Evolutionary conservation across 768 basidiomycete species (phyloP), one percentile per base, ranked within the genome.

Genomic region (Suillus fuscotomentosus): DNA sequence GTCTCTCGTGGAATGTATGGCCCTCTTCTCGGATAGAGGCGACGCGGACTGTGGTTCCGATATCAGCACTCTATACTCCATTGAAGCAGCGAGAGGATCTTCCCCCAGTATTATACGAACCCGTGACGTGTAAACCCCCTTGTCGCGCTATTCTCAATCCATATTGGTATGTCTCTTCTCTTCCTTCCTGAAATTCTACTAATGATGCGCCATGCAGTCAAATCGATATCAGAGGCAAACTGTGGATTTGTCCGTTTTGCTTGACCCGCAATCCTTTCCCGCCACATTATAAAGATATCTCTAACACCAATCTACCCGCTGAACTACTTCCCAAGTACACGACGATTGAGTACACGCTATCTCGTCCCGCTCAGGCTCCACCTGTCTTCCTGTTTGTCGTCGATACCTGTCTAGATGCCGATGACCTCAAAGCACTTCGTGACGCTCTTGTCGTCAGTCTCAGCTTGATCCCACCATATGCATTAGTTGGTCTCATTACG

Each of bases 201-300:
- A 51, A 22, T 65, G 51, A 54, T 41, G 34, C 64, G 10, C 31
- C 51, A 34, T 72, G 27, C 74, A 99, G 97, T 76, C 97, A 98
- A 83, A 96, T 99, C 72, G 97, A 99, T 80, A 94, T 98, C 67
- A 88, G 97, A 71, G 97, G 92, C 70, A 99, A 99, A 78, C 87
- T 99, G 61, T 99, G 97, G 97, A 99, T 99, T 69, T 99, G 97
- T 73, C 97, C 97, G 5, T 99, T 99, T 82, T 99, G 97, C 79
- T 83, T 99, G 60, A 90, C 92, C 42, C 90, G 97, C 65, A 99
- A 99, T 76, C 88, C 96, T 3, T 98, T 99, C 81, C 97, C 97
- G 5, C 92, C 94, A 0, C 97, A 99, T 77, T 99, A 99, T 84
- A 97, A 97, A 80, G 97, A 99, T 75, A 97, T 99, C 69, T 95